These are phyloP conservation scores for Candida sonorensis DNA, from an alignment of 805 yeast species.

Conservation along the genomic window DNA sequence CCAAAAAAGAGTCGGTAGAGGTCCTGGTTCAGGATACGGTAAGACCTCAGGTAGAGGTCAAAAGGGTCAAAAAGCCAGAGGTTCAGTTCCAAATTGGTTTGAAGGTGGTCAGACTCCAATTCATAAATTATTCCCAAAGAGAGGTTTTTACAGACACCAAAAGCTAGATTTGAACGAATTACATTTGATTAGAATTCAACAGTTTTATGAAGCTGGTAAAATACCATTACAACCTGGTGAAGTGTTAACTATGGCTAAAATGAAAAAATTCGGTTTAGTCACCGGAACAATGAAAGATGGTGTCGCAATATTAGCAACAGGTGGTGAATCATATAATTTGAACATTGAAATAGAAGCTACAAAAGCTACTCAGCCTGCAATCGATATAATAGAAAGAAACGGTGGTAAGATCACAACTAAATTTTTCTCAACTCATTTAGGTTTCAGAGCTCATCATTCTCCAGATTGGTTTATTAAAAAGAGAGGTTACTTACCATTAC, in stretches of 20 bases:
- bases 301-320: slow-evolving; percentile 71
- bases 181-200: slow-evolving; percentile 63
- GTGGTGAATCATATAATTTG: slow-evolving; percentile 39
- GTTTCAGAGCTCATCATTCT: slow-evolving; percentile 66
- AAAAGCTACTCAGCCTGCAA: slow-evolving; percentile 70
- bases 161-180: slow-evolving; percentile 47
- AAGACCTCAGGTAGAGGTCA: slow-evolving; percentile 97
- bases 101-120: slow-evolving; percentile 99
- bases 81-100: slow-evolving; percentile 84
- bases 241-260: slow-evolving; percentile 64
- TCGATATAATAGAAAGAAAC: slow-evolving; percentile 58
- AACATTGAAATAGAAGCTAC: slow-evolving; percentile 78
- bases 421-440: slow-evolving; percentile 55
- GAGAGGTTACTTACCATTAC: slow-evolving; percentile 76
- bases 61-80: slow-evolving; percentile 97
- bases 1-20: slow-evolving; percentile 84
- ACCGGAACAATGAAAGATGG: slow-evolving; percentile 73
- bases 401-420: slow-evolving; percentile 74
- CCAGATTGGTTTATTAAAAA: slow-evolving; percentile 65
- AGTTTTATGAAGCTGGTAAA: slow-evolving; percentile 63
- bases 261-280: slow-evolving; percentile 69
- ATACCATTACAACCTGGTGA: slow-evolving; percentile 52
- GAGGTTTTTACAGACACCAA: slow-evolving; percentile 72
- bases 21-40: slow-evolving; percentile 89
- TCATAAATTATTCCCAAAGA: slow-evolving; percentile 75